A percentile compares a stretch with the other conserved stretches of the same genome.
Conservation (phyloP, 2,329 filamentous ascomycete species). For the Aspergillus sp. region DNA sequence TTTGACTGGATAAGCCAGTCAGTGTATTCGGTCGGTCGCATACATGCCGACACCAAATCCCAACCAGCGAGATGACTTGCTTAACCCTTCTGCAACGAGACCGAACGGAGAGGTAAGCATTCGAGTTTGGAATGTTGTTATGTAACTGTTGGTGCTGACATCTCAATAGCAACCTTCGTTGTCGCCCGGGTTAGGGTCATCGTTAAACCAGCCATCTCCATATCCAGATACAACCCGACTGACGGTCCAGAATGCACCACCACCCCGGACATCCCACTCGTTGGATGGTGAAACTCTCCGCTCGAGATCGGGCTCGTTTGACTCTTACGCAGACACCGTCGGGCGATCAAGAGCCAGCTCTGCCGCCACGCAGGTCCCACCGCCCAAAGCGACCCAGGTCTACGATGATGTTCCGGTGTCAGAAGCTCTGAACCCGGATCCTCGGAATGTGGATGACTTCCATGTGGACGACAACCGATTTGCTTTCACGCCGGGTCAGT, state of each 20-base stretch:
- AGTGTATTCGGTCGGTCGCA: constrained; percentile 4
- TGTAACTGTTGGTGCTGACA: not conserved
- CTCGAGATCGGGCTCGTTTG: constrained; percentile 34
- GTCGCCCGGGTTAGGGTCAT: not conserved
- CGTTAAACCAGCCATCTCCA: constrained; percentile 8
- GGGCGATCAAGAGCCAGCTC: constrained; percentile 28
- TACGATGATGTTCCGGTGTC: constrained; percentile 33
- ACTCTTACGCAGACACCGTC: constrained; percentile 28
- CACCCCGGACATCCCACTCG: constrained; percentile 23
- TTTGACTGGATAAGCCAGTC: too few relatives aligned
- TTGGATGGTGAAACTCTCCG: constrained; percentile 39
- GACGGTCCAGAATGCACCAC: constrained; percentile 20
- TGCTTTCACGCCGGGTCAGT: constrained; percentile 67
- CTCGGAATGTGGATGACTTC: constrained; percentile 69
- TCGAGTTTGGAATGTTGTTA: not conserved
- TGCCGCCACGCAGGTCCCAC: constrained; percentile 12
- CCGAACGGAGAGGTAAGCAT: constrained; percentile 8
- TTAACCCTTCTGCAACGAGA: constrained; percentile 7
- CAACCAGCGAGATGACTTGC: constrained; percentile 4
- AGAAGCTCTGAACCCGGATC: constrained; percentile 65
- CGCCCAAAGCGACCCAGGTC: not conserved
- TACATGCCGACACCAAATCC: constrained; percentile 11
- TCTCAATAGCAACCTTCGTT: constrained; percentile 1
- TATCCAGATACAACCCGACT: constrained; percentile 18
- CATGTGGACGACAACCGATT: constrained; percentile 71